These are phyloP conservation scores for Tinospora cordifolia DNA, from an alignment of 164 flowering plant genomes.

Conservation along the genomic window DNA sequence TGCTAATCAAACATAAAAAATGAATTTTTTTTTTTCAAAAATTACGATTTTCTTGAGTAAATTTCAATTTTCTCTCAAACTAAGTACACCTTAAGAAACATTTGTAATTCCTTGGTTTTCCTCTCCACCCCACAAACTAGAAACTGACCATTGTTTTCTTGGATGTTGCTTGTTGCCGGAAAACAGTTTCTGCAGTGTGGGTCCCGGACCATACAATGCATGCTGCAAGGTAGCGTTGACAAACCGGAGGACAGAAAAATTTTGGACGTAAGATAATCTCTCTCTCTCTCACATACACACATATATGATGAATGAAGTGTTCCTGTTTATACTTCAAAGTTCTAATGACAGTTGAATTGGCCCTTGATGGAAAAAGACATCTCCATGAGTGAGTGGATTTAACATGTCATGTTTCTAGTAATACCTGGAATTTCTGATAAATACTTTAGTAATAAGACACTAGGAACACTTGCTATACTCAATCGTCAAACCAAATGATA, in stretches of 20 bases:
- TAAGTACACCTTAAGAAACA: neutral
- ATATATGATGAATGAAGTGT: neutral
- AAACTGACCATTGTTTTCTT: conserved; percentile 1
- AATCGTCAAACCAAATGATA: too few species aligned
- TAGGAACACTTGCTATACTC: too few species aligned
- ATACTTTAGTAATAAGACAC: too few species aligned
- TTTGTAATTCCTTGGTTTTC: neutral
- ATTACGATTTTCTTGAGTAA: too few species aligned
- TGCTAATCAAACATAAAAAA: too few species aligned
- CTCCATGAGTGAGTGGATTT: too few species aligned
- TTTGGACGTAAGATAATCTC: conserved; percentile 35
- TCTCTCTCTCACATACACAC: neutral
- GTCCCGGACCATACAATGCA: conserved; percentile 66
- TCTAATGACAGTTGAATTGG: neutral
- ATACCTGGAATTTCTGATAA: too few species aligned
- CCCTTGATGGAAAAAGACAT: neutral
- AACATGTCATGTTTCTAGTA: too few species aligned
- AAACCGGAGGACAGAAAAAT: conserved; percentile 42
- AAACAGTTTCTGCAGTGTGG: conserved; percentile 62
- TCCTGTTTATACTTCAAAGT: too few species aligned
- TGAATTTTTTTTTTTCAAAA: too few species aligned
- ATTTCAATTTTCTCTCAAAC: too few species aligned
- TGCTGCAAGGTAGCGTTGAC: conserved; percentile 55
- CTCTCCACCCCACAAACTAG: neutral
- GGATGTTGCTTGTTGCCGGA: conserved; percentile 5